Conservation (phyloP, 495 filamentous ascomycete genomes). For the Talaromyces nanjingensis region DNA sequence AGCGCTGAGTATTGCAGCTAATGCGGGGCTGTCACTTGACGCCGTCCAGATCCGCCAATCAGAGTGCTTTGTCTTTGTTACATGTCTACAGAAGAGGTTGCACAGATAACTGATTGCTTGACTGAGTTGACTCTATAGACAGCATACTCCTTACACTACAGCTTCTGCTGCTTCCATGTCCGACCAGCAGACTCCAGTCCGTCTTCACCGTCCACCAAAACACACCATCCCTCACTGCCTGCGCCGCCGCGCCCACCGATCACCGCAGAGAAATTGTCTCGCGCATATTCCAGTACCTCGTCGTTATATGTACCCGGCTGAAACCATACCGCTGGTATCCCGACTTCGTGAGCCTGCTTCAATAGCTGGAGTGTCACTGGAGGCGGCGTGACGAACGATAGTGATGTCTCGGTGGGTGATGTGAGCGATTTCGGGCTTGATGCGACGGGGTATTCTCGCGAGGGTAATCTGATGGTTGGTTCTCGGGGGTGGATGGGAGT, state of each 20-base stretch:
- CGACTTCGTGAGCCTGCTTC: constrained; percentile 70
- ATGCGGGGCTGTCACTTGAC: background rate
- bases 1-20: background rate
- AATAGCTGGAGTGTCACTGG: constrained; percentile 62
- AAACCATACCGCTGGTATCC: constrained; percentile 78
- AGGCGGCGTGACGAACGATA: constrained; percentile 82
- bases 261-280: constrained; percentile 56
- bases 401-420: constrained; percentile 60
- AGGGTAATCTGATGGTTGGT: constrained; percentile 48
- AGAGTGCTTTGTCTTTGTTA: background rate
- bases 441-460: constrained; percentile 53
- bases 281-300: constrained; percentile 61
- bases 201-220: constrained; percentile 80
- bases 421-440: constrained; percentile 57
- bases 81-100: too few species aligned
- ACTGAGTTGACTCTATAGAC: background rate
- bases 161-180: constrained; percentile 35
- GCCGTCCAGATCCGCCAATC: background rate
- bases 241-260: constrained; percentile 62
- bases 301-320: constrained; percentile 86
- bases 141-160: constrained; percentile 18
- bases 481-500: constrained; percentile 76
- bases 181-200: constrained; percentile 56
- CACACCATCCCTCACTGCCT: constrained; percentile 80
- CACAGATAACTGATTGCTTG: too few species aligned